Percentiles rank a stretch among this genome's conserved stretches.
Evolutionary conservation across 2,329 filamentous ascomycete species (phyloP).

Genomic region (Rutstroemia sp.): DNA sequence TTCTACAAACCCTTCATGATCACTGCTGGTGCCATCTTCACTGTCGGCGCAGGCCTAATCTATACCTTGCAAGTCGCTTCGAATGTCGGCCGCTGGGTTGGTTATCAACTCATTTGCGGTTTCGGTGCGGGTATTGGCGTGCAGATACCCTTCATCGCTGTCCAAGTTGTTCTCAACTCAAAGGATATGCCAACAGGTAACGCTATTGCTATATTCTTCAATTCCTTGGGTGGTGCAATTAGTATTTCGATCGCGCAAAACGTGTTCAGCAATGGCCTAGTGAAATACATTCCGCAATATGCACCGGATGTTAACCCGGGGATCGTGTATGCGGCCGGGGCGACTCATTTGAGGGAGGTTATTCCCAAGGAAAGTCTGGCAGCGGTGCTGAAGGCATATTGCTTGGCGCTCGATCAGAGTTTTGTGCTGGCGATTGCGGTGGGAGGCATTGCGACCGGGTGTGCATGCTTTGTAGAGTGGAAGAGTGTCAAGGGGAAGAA

Average conservation of each 20-base stretch:
- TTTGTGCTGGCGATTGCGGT: constrained; percentile 26
- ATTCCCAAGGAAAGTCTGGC: constrained; percentile 30
- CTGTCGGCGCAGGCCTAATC: constrained; percentile 36
- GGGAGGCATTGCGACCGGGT: constrained; percentile 22
- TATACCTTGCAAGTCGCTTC: constrained; percentile 36
- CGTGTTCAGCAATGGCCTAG: constrained; percentile 32
- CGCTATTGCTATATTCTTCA: constrained; percentile 49
- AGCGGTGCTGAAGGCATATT: constrained; percentile 36
- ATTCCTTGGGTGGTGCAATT: constrained; percentile 50
- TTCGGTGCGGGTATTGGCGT: constrained; percentile 37
- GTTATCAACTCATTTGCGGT: constrained; percentile 44
- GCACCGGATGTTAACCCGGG: constrained; percentile 31
- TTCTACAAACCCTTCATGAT: constrained; percentile 40
- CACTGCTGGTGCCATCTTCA: constrained; percentile 36
- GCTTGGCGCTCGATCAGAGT: constrained; percentile 19
- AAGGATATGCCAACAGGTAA: constrained; percentile 48
- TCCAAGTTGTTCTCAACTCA: constrained; percentile 41
- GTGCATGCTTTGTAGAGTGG: constrained; percentile 27
- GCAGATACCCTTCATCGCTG: constrained; percentile 44
- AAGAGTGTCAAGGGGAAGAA: constrained; percentile 29
- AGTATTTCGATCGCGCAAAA: constrained; percentile 45
- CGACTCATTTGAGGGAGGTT: constrained; percentile 32
- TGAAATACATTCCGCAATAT: constrained; percentile 24
- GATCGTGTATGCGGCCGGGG: constrained; percentile 36
- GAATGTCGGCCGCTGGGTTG: constrained; percentile 41